Percentiles rank a stretch among this genome's conserved stretches.
phyloP scores from a whole-genome alignment of 129 eudicot species.

The Cynara cardunculus region DNA sequence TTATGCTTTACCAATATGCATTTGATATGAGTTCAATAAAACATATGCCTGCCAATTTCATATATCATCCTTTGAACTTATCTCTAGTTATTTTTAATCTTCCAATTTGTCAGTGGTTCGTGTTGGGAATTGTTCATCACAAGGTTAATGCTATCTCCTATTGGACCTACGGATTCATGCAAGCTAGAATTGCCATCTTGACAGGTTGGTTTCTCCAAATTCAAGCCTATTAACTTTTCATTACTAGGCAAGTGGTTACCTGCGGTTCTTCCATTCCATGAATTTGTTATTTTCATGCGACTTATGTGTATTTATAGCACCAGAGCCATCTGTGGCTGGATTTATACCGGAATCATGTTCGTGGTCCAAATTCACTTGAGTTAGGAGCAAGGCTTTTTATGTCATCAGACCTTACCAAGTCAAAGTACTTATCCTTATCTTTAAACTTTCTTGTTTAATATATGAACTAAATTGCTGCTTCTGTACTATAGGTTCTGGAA shows the following conservation, averaged over 20 bases:
- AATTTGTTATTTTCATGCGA: not conserved
- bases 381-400: conserved; percentile 60
- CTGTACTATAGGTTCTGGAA: not conserved
- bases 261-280: not conserved
- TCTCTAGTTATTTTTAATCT: not conserved
- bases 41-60: not conserved
- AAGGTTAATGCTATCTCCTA: conserved; percentile 67
- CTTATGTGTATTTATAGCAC: not conserved
- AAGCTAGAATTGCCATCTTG: conserved; percentile 60
- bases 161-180: conserved; percentile 62
- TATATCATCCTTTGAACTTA: not conserved
- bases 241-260: not conserved
- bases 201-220: conserved; percentile 29
- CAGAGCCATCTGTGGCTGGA: conserved; percentile 36
- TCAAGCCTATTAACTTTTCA: not conserved
- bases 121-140: conserved; percentile 52
- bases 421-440: conserved; percentile 11
- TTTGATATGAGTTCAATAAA: not conserved
- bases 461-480: not conserved
- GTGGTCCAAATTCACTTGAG: conserved; percentile 57
- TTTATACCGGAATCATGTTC: conserved; percentile 51
- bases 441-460: not conserved
- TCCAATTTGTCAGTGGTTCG: conserved; percentile 50
- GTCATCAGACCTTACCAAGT: conserved; percentile 33
- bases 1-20: not conserved